phyloP scores from a whole-genome alignment of 441 rosid genomes.

The Erodium texanum region DNA sequence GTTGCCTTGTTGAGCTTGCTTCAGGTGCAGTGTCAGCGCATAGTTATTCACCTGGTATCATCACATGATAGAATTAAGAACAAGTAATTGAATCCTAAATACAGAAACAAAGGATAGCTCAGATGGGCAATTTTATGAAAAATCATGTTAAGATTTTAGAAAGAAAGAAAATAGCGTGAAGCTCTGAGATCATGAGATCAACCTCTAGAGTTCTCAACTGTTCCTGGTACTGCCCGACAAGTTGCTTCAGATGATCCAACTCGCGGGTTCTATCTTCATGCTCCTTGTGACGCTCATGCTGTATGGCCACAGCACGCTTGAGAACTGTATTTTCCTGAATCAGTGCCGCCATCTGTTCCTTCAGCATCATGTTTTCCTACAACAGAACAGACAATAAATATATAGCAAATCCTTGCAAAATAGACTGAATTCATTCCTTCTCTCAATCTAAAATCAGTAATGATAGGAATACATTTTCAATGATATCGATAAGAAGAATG shows the following conservation, averaged over 20 bases:
- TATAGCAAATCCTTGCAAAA: not conserved
- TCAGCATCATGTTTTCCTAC: slow-evolving; percentile 65
- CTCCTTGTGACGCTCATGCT: slow-evolving; percentile 81
- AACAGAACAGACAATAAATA: slow-evolving; percentile 7
- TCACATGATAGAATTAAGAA: not conserved
- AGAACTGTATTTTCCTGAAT: slow-evolving; percentile 68
- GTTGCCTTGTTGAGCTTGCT: slow-evolving; percentile 57
- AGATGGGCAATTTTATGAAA: too few species aligned
- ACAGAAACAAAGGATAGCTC: too few species aligned
- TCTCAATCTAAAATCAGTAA: not conserved
- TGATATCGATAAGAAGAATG: not conserved
- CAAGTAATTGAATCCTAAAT: too few species aligned
- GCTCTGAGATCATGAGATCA: not conserved
- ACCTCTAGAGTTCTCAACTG: slow-evolving; percentile 2
- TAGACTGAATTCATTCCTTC: too few species aligned
- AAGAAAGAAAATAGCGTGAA: too few species aligned
- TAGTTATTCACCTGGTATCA: slow-evolving; percentile 65
- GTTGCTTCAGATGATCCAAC: slow-evolving; percentile 63
- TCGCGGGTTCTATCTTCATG: slow-evolving; percentile 54
- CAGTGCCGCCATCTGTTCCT: slow-evolving; percentile 61
- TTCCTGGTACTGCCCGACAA: slow-evolving; percentile 71
- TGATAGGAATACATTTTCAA: not conserved
- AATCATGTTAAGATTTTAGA: too few species aligned
- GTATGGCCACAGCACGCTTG: slow-evolving; percentile 74
- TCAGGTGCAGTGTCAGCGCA: slow-evolving; percentile 81